These are phyloP conservation scores for Myriosclerotinia duriaeana DNA, from an alignment of 2,329 filamentous ascomycete genomes.

Conservation along the genomic window DNA sequence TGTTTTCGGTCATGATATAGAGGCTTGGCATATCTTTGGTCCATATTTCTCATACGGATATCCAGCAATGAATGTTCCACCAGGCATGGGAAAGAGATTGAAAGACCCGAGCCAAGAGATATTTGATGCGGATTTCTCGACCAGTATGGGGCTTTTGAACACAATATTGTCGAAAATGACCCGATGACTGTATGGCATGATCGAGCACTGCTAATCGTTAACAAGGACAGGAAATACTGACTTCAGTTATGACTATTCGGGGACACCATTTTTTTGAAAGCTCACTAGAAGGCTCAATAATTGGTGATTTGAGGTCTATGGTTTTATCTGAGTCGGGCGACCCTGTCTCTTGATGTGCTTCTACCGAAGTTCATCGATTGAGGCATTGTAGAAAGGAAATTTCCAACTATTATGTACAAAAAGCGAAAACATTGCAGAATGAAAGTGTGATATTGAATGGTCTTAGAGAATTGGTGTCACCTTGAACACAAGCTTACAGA, in stretches of 20 bases:
- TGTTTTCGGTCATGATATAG: not conserved
- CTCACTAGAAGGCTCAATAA: not conserved
- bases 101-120: constrained; percentile 43
- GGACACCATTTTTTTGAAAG: not conserved
- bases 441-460: not conserved
- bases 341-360: not conserved
- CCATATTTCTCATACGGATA: constrained; percentile 37
- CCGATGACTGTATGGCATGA: constrained; percentile 27
- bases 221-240: not conserved
- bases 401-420: not conserved
- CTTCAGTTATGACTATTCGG: constrained; percentile 22
- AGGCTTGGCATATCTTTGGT: constrained; percentile 29
- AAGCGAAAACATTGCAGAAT: not conserved
- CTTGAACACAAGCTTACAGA: not conserved
- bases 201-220: constrained; percentile 16
- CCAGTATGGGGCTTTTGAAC: constrained; percentile 33
- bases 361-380: not conserved
- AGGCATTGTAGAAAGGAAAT: not conserved
- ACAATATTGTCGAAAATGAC: constrained; percentile 34
- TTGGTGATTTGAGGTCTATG: not conserved
- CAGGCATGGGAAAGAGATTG: constrained; percentile 39
- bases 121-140: constrained; percentile 33
- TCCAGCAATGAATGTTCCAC: constrained; percentile 10
- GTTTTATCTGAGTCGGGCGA: not conserved
- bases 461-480: not conserved